Conservation (phyloP, 345 rosid genomes). For the Bruguiera sexangula region DNA sequence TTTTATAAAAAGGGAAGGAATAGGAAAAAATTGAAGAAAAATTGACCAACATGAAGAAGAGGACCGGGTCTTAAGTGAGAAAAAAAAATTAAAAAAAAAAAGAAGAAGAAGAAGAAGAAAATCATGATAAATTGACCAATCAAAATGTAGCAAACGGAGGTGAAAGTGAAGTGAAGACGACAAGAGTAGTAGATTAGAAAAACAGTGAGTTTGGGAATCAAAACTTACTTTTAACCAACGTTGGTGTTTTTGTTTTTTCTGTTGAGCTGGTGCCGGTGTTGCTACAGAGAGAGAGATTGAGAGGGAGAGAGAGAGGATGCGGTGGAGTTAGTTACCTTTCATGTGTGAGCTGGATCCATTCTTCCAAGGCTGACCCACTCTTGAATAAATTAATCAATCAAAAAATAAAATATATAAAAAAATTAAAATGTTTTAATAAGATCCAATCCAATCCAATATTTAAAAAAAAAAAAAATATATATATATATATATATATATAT, state of each 20-base stretch:
- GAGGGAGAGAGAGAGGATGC: constrained; percentile 9
- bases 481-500: no score
- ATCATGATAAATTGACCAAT: neutral
- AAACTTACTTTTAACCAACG: constrained; percentile 1
- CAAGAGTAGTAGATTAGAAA: neutral
- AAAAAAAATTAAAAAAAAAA: no score
- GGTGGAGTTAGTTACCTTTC: constrained; percentile 43
- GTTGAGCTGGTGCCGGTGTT: constrained; percentile 16
- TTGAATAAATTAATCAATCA: constrained; percentile 20
- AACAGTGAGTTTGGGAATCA: constrained; percentile 21
- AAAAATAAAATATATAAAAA: neutral
- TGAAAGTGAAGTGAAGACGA: neutral
- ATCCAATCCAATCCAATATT: no score
- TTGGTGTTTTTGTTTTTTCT: no score
- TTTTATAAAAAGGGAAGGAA: no score
- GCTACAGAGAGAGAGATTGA: constrained; percentile 1
- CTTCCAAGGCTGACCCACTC: constrained; percentile 56
- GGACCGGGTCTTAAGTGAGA: no score
- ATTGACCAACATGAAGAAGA: no score
- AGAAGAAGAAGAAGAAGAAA: neutral
- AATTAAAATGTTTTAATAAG: constrained; percentile 6
- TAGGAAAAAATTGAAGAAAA: no score
- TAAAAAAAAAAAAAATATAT: no score
- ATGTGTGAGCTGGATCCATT: constrained; percentile 82
- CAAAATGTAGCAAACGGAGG: neutral